These are phyloP conservation scores for Cyphellophora europaea DNA, from an alignment of 2,329 filamentous ascomycete species.

Conservation along the genomic window DNA sequence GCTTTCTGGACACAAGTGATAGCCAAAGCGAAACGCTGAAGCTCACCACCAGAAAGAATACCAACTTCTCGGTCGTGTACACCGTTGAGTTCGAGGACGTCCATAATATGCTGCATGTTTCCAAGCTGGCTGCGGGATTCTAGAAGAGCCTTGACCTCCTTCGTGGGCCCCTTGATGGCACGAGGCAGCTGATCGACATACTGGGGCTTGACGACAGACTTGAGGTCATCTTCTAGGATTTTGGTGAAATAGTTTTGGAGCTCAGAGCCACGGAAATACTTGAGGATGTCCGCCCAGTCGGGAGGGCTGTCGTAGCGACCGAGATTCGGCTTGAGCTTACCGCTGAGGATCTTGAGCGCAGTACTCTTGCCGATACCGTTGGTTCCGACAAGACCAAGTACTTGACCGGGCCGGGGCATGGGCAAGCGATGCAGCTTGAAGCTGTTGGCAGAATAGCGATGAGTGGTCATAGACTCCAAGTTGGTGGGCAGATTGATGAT, in stretches of 20 bases:
- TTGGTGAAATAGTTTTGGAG: conserved; percentile 99
- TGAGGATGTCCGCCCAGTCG: conserved; percentile 98
- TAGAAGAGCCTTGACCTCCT: conserved; percentile 70
- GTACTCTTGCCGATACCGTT: conserved; percentile 99
- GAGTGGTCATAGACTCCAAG: conserved; percentile 94
- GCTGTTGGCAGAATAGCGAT: conserved; percentile 98
- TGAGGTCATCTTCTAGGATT: conserved; percentile 90
- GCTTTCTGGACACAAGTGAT: conserved; percentile 92
- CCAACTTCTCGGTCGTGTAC: conserved; percentile 87
- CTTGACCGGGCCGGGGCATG: conserved; percentile 90
- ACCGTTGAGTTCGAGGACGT: conserved; percentile 77
- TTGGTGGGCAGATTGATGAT: conserved; percentile 99
- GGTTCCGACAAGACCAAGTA: conserved; percentile 91
- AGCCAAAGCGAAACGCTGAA: conserved; percentile 95
- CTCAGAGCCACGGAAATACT: conserved; percentile 95
- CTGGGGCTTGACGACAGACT: conserved; percentile 97
- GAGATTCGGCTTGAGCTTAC: conserved; percentile 96
- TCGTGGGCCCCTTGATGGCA: conserved; percentile 73
- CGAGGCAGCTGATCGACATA: conserved; percentile 98
- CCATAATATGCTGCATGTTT: conserved; percentile 72
- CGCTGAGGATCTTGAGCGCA: conserved; percentile 96
- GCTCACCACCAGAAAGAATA: conserved; percentile 88
- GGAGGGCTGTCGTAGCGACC: conserved; percentile 92
- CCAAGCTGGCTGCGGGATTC: conserved; percentile 65
- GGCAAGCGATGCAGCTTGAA: conserved; percentile 98